Percentiles rank a stretch among this genome's conserved stretches.
Conservation (phyloP, 257 asterid genomes). For the Penstemon barbatus region DNA sequence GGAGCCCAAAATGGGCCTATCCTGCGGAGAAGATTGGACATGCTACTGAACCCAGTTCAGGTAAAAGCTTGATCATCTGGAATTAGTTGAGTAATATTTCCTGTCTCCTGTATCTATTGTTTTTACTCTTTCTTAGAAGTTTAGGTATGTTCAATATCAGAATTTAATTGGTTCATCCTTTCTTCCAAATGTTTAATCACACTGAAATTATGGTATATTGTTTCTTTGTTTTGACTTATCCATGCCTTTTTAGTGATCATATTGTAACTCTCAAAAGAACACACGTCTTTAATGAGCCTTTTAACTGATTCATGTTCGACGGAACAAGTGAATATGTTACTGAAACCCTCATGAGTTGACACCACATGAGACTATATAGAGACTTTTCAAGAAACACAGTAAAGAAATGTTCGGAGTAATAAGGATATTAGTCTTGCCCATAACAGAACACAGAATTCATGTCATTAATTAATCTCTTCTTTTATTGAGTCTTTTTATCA, state of each 20-base stretch:
- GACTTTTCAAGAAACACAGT: neutral
- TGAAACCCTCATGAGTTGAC: neutral
- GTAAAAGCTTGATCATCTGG: constrained; percentile 35
- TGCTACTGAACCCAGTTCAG: constrained; percentile 85
- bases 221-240: constrained; percentile 1
- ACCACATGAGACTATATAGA: neutral
- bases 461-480: neutral
- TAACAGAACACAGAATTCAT: neutral
- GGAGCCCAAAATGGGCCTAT: constrained; percentile 80
- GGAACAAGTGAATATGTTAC: neutral
- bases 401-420: neutral
- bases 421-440: neutral
- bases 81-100: constrained; percentile 7
- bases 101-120: constrained; percentile 1
- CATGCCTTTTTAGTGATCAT: neutral
- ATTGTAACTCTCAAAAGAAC: neutral
- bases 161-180: constrained; percentile 9
- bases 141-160: constrained; percentile 5
- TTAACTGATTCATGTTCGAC: neutral
- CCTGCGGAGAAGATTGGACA: constrained; percentile 68
- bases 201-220: neutral
- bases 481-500: neutral
- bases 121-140: constrained; percentile 11
- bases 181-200: constrained; percentile 12
- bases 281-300: neutral